Percentiles rank a stretch among this genome's conserved stretches.
Conservation (phyloP, 163 green algal genomes). For the Scenedesmus sp. region DNA sequence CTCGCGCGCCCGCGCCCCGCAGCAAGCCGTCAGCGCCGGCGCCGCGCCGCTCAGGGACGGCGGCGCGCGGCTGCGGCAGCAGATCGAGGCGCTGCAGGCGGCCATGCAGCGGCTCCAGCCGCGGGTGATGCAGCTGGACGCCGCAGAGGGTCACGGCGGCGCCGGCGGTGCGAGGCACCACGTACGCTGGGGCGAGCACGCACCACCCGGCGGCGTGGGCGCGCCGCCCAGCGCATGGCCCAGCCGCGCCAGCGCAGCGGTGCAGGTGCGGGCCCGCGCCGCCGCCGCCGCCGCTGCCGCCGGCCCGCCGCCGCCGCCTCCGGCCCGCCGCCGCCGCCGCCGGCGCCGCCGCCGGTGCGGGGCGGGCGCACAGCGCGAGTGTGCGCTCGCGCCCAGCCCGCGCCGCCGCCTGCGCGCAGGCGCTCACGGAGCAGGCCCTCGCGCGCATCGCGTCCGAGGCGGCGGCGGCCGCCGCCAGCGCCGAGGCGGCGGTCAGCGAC, state of each 20-base stretch:
- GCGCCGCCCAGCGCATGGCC: background rate
- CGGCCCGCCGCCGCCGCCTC: too few species aligned
- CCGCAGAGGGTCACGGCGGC: background rate
- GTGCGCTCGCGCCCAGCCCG: background rate
- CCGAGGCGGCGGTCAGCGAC: slow-evolving; percentile 31
- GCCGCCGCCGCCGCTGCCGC: too few species aligned
- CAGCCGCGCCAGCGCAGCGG: background rate
- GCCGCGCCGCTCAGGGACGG: slow-evolving; percentile 2
- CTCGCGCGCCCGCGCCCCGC: background rate
- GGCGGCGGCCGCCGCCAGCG: slow-evolving; percentile 10
- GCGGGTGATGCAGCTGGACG: background rate
- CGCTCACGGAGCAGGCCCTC: background rate
- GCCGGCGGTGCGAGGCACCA: too few species aligned
- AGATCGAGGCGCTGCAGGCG: slow-evolving; percentile 27
- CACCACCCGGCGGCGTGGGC: too few species aligned
- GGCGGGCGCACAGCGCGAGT: background rate
- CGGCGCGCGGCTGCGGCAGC: slow-evolving; percentile 28
- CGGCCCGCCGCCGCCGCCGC: background rate
- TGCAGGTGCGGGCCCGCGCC: too few species aligned
- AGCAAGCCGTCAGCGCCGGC: slow-evolving; percentile 1
- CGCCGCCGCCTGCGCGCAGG: slow-evolving; percentile 23
- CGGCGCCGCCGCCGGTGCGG: background rate
- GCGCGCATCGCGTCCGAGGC: slow-evolving; percentile 6
- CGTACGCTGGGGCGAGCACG: too few species aligned
- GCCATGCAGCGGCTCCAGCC: background rate